These are phyloP conservation scores for Malassezia slooffiae DNA, from an alignment of 1,284 basidiomycete species.

Conservation along the genomic window DNA sequence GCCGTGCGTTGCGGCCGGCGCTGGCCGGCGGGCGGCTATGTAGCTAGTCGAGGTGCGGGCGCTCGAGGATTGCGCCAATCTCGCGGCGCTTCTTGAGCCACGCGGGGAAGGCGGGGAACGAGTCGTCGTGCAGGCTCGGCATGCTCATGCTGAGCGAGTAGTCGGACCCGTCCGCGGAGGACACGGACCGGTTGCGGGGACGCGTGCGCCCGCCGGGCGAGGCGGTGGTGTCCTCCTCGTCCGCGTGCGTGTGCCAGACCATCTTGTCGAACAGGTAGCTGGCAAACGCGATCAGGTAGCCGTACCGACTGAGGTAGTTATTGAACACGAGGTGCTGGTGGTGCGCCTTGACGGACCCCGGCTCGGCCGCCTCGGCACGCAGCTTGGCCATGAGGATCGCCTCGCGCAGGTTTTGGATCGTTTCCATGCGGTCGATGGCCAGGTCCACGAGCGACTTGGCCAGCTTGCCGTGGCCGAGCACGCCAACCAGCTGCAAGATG, in stretches of 20 bases:
- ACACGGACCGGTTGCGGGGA: slow-evolving; percentile 7
- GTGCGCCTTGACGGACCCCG: slow-evolving; percentile 25
- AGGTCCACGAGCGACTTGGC: slow-evolving; percentile 83
- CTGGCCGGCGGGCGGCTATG: too few relatives aligned
- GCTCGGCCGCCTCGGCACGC: slow-evolving; percentile 35
- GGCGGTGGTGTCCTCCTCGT: slow-evolving; percentile 12
- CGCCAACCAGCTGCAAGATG: slow-evolving; percentile 82
- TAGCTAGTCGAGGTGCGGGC: slow-evolving; percentile 21
- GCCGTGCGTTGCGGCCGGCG: too few relatives aligned
- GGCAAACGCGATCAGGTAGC: slow-evolving; percentile 82
- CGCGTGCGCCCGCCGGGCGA: too few relatives aligned
- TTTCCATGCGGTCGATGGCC: slow-evolving; percentile 43
- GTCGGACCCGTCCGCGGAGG: slow-evolving; percentile 16
- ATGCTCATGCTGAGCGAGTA: slow-evolving; percentile 8
- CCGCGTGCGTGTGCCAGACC: slow-evolving; percentile 40
- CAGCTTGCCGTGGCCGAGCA: slow-evolving; percentile 76
- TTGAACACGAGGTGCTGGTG: slow-evolving; percentile 31
- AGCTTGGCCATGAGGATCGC: slow-evolving; percentile 42
- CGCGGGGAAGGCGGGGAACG: slow-evolving; percentile 35
- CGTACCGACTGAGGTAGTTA: slow-evolving; percentile 52
- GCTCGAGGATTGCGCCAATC: slow-evolving; percentile 30
- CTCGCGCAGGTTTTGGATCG: slow-evolving; percentile 42
- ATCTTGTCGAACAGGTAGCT: slow-evolving; percentile 77
- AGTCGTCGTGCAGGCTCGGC: slow-evolving; percentile 9
- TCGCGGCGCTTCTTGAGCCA: slow-evolving; percentile 41